Evolutionary conservation across 148 eudicot species (phyloP).

Genomic region (Chenopodium berlandieri): DNA sequence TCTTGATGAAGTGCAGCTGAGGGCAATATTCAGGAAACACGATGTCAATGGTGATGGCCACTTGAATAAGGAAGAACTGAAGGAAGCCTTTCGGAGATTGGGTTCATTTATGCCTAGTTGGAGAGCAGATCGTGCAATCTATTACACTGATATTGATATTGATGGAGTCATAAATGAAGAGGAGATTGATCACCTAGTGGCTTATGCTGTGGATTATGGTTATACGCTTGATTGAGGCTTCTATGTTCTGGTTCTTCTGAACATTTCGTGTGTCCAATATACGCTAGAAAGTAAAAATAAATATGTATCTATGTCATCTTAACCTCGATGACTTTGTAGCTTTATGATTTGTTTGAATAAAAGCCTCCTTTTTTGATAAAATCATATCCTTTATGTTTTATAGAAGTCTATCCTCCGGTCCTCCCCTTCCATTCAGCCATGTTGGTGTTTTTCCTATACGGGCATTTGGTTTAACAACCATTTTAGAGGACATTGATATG

Average conservation of each 20-base stretch:
- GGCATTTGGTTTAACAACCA: not conserved
- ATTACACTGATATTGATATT: conserved; percentile 25
- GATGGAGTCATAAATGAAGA: conserved; percentile 33
- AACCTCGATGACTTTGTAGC: not conserved
- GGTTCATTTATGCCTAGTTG: conserved; percentile 24
- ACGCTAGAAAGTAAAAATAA: not conserved
- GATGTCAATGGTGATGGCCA: conserved; percentile 30
- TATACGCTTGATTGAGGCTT: conserved; percentile 25
- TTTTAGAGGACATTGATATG: not conserved
- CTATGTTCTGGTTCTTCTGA: conserved; percentile 6
- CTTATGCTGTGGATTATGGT: conserved; percentile 35
- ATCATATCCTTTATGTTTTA: not conserved
- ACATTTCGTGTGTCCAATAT: not conserved
- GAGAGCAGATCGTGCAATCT: conserved; percentile 29
- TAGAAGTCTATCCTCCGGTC: not conserved
- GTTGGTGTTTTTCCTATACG: not conserved
- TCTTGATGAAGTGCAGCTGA: conserved; percentile 21
- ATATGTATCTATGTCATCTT: not conserved
- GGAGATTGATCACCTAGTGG: conserved; percentile 32
- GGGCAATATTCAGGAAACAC: conserved; percentile 22
- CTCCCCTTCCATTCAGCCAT: not conserved
- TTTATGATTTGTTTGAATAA: not conserved
- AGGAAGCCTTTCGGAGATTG: conserved; percentile 23
- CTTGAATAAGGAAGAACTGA: conserved; percentile 32
- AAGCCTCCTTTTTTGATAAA: not conserved